These are phyloP conservation scores for Hericium rajendrae DNA, from an alignment of 768 basidiomycete genomes.

Conservation along the genomic window DNA sequence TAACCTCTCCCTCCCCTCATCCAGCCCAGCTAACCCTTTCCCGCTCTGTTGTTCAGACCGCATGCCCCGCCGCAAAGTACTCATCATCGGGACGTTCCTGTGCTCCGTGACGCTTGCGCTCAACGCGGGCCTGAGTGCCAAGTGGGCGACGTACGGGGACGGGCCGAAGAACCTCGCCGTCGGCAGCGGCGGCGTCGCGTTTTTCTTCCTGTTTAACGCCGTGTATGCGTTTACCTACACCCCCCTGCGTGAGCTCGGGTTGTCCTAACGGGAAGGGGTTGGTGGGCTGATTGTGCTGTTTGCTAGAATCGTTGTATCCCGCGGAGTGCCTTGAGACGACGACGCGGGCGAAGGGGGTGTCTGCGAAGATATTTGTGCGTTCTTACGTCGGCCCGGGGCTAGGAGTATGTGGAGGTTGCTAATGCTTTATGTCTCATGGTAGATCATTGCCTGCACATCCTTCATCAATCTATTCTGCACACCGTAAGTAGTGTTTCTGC, in stretches of 20 bases:
- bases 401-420: not conserved
- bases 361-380: not conserved
- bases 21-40: not conserved
- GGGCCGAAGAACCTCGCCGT: not conserved
- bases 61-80: not conserved
- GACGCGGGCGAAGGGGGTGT: not conserved
- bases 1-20: not conserved
- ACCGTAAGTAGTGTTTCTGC: not conserved
- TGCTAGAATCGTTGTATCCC: not conserved
- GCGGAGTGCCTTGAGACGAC: conserved; percentile 2
- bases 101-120: not conserved
- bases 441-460: conserved; percentile 1
- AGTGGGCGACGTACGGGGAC: conserved; percentile 1
- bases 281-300: not conserved
- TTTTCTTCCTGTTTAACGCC: not conserved
- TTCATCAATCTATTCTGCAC: conserved; percentile 5
- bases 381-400: too few species aligned
- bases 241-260: not conserved
- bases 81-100: conserved; percentile 1
- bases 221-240: conserved; percentile 1
- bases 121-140: not conserved
- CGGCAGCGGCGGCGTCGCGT: not conserved
- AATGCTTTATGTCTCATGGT: too few species aligned
- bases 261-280: too few species aligned
- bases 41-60: not conserved